Percentiles rank a stretch among this genome's conserved stretches.
Evolutionary conservation across 1,139 yeast genomes (phyloP).

Genomic region (Lizanozyma gosingica): DNA sequence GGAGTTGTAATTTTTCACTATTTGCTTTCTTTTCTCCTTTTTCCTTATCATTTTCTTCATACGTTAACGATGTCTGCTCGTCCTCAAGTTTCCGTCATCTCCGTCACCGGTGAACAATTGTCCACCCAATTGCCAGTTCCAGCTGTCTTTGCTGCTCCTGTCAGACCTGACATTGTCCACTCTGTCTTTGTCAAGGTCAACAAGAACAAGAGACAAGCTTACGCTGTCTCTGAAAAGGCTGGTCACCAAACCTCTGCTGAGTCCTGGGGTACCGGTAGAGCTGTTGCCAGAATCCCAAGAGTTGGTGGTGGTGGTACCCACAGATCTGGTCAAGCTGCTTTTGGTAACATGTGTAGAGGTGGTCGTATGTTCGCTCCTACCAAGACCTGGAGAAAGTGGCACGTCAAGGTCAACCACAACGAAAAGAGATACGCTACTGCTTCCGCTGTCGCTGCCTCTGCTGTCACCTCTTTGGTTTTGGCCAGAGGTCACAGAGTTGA

Average conservation of each 20-base stretch:
- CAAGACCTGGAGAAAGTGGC: constrained; percentile 99
- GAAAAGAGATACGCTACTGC: constrained; percentile 99
- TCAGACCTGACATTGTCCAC: constrained; percentile 99
- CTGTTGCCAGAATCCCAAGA: constrained; percentile 99
- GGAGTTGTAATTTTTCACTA: constrained; percentile 1
- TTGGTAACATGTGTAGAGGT: constrained; percentile 99
- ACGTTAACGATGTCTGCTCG: constrained; percentile 56
- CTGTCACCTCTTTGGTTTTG: constrained; percentile 94
- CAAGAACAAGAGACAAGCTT: constrained; percentile 99
- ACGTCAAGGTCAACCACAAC: constrained; percentile 99
- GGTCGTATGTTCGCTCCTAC: constrained; percentile 99
- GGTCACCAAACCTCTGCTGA: constrained; percentile 99
- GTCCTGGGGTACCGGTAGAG: constrained; percentile 99
- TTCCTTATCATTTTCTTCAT: constrained; percentile 17
- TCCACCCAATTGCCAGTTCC: constrained; percentile 86
- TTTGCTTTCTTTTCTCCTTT: constrained; percentile 7
- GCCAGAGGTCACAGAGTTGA: constrained; percentile 99
- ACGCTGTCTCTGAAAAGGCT: constrained; percentile 98
- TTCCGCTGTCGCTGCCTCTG: constrained; percentile 99
- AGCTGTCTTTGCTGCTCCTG: constrained; percentile 99
- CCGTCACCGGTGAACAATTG: constrained; percentile 83
- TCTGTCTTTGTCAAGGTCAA: constrained; percentile 95
- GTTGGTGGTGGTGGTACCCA: constrained; percentile 99
- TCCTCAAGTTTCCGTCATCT: constrained; percentile 95
- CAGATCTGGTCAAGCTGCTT: constrained; percentile 99